Base-by-base conservation (phyloP, 257 asterid species). In the Oldenlandia corymbosa region DNA sequence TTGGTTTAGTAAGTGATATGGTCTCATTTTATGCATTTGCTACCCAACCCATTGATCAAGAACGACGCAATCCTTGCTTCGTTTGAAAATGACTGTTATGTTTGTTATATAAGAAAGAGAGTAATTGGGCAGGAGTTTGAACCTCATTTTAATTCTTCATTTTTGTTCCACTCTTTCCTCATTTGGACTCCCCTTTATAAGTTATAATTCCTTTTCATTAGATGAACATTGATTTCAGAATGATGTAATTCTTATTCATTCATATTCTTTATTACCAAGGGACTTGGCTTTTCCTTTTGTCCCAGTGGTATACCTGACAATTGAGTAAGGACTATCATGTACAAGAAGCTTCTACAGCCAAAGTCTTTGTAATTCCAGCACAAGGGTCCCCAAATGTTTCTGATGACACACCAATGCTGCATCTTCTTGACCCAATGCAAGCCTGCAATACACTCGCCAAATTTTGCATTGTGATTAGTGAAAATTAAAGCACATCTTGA, bases 341-440 rank as follows among this genome's bases (percentile, higher is more conserved):
- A 77, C 98, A 91, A 5, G 90, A 81, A 68, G 90, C 96, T 76
- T 91, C 96, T 50, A 88, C 92, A 61, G 87, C 96, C 71, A 91
- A 83, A 74, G 87, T 78, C 64, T 86, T 86, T 1, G 75, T 62
- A 64, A 79, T 64, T 47, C 90, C 90, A 30, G 57, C 68, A 71
- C 98, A 91, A 2, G 98, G 94, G 39, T 91, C 89, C 10, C 98
- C 96, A 64, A 91, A 82, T 59, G 71, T 80, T 54, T 50, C 55
- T 18, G 66, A 65, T 5, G 96, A 84, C 27, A 86, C 98, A 58
- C 83, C 81, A 71, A 91, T 54, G 55, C 62, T 83, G 86, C 98
- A 91, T 68, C 77, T 76, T 74, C 73, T 79, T 34, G 85, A 77
- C 54, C 96, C 98, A 60, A 84, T 2, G 81, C 98, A 91, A 47